Evolutionary conservation across 768 basidiomycete genomes (phyloP).

Genomic region (Psilocybe subaeruginosa): DNA sequence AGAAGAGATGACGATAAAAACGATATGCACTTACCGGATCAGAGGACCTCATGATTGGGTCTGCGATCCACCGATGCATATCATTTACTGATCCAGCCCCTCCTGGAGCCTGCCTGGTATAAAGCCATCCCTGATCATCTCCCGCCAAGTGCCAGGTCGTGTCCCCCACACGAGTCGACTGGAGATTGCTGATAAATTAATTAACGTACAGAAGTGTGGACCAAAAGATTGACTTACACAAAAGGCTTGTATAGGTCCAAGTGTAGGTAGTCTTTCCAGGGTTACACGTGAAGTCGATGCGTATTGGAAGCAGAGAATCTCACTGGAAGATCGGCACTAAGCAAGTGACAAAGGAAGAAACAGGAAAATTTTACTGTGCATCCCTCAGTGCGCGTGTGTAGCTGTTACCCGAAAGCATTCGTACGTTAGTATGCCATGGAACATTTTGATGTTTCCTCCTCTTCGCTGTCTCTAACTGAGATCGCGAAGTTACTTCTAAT

Average conservation of each 20-base stretch:
- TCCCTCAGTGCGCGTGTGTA: conserved; percentile 10
- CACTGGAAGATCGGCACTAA: conserved; percentile 30
- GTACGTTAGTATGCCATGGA: conserved; percentile 18
- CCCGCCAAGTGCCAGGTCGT: conserved; percentile 45
- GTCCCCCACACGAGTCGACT: conserved; percentile 38
- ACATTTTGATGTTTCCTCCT: conserved; percentile 5
- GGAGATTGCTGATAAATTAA: not conserved
- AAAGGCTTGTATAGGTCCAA: conserved; percentile 48
- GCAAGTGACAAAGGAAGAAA: not conserved
- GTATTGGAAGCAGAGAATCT: conserved; percentile 41
- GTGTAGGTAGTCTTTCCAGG: conserved; percentile 31
- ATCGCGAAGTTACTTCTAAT: not conserved
- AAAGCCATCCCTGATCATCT: conserved; percentile 57
- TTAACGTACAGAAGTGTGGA: not conserved
- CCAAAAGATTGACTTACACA: conserved; percentile 35
- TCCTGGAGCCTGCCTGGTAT: conserved; percentile 17
- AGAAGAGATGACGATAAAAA: not conserved
- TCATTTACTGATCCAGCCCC: conserved; percentile 1
- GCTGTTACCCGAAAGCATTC: conserved; percentile 10
- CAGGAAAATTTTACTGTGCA: conserved; percentile 16
- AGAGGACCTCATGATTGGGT: conserved; percentile 43
- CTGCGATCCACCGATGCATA: conserved; percentile 43
- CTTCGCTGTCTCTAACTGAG: not conserved
- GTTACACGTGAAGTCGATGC: conserved; percentile 36
- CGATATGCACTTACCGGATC: conserved; percentile 32